phyloP scores from a whole-genome alignment of 768 basidiomycete genomes.

The Neoboletus magnificus region DNA sequence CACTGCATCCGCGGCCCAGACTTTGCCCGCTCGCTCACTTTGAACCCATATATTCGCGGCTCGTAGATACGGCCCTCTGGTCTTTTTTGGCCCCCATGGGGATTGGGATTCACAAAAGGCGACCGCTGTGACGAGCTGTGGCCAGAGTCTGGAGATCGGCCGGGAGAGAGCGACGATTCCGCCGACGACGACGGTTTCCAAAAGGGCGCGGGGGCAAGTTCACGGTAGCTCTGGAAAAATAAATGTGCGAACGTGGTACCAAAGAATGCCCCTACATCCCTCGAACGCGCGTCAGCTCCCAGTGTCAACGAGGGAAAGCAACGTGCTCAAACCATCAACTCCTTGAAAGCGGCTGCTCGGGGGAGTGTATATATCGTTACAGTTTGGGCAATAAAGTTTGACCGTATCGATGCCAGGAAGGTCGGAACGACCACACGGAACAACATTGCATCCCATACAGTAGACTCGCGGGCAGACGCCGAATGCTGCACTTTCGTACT shows the following conservation, averaged over 20 bases:
- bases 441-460: constrained; percentile 83
- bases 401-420: constrained; percentile 96
- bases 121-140: constrained; percentile 46
- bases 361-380: constrained; percentile 94
- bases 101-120: constrained; percentile 84
- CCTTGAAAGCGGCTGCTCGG: constrained; percentile 94
- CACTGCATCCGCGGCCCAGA: constrained; percentile 97
- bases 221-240: constrained; percentile 97
- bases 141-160: constrained; percentile 51
- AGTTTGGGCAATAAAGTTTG: constrained; percentile 97
- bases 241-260: constrained; percentile 98
- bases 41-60: constrained; percentile 95
- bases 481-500: constrained; percentile 89
- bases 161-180: constrained; percentile 50
- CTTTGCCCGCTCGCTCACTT: constrained; percentile 92
- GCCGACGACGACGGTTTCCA: constrained; percentile 68
- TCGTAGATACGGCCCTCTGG: constrained; percentile 85
- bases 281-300: constrained; percentile 16
- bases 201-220: constrained; percentile 91
- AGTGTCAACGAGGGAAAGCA: constrained; percentile 5
- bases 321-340: constrained; percentile 70
- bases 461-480: constrained; percentile 95
- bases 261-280: constrained; percentile 86
- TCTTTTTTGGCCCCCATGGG: constrained; percentile 84
- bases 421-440: constrained; percentile 94